These are phyloP conservation scores for Zalaria obscura DNA, from an alignment of 2,329 filamentous ascomycete genomes.

Conservation along the genomic window DNA sequence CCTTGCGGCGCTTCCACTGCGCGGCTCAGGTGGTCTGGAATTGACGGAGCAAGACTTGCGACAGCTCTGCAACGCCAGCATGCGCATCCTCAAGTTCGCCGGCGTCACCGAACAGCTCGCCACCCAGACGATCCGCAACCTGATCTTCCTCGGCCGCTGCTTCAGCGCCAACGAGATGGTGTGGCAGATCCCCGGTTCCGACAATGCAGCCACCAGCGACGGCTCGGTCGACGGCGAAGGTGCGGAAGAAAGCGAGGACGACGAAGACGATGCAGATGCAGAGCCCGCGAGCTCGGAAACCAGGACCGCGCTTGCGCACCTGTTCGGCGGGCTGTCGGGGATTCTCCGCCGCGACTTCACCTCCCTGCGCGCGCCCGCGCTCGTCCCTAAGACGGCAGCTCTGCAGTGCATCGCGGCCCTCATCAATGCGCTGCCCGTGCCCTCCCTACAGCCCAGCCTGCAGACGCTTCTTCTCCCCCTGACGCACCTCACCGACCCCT, in stretches of 20 bases:
- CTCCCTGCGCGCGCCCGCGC: slow-evolving; percentile 44
- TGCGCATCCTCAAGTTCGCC: slow-evolving; percentile 39
- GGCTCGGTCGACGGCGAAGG: slow-evolving; percentile 31
- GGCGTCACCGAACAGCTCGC: slow-evolving; percentile 58
- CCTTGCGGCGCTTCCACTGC: slow-evolving; percentile 44
- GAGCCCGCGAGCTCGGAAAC: slow-evolving; percentile 9
- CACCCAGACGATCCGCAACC: slow-evolving; percentile 62
- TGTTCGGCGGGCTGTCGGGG: slow-evolving; percentile 65
- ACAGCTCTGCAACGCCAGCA: slow-evolving; percentile 40
- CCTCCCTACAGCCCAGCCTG: slow-evolving; percentile 48
- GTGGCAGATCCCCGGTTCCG: slow-evolving; percentile 33
- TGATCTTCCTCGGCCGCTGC: slow-evolving; percentile 64
- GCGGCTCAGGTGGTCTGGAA: slow-evolving; percentile 56
- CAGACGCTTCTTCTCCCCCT: slow-evolving; percentile 53
- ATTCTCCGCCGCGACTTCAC: slow-evolving; percentile 58
- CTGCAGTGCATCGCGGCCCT: slow-evolving; percentile 63
- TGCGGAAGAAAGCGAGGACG: slow-evolving; percentile 25
- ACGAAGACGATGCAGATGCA: slow-evolving; percentile 13
- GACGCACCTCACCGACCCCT: slow-evolving; percentile 70
- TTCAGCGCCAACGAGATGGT: slow-evolving; percentile 43
- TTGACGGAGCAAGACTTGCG: slow-evolving; percentile 52
- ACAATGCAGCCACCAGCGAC: slow-evolving; percentile 26
- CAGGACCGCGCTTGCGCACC: slow-evolving; percentile 50
- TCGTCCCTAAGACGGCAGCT: slow-evolving; percentile 61
- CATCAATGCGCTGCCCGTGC: slow-evolving; percentile 43